phyloP scores from a whole-genome alignment of 208 protist species.

The Leishmania amazonensis region DNA sequence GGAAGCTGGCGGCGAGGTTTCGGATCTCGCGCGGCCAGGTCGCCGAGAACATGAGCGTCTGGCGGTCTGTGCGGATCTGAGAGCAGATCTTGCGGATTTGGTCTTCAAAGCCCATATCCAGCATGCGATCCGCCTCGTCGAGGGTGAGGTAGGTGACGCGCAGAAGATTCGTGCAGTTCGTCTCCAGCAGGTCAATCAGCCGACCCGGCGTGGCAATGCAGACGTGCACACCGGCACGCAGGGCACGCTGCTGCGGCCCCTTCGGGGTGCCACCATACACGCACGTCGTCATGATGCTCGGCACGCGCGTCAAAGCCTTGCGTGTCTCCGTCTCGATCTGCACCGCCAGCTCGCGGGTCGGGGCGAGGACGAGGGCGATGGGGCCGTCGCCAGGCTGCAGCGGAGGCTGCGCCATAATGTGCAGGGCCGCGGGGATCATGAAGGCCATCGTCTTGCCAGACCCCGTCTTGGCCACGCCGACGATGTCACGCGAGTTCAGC shows the following conservation, averaged over 20 bases:
- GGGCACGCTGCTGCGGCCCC: conserved; percentile 68
- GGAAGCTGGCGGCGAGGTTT: conserved; percentile 87
- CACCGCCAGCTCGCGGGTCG: conserved; percentile 91
- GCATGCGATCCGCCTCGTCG: conserved; percentile 98
- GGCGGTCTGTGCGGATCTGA: conserved; percentile 94
- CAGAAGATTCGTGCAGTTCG: conserved; percentile 92
- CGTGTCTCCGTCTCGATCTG: conserved; percentile 91
- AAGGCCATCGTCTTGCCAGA: conserved; percentile 94
- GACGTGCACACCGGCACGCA: conserved; percentile 82
- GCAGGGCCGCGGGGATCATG: conserved; percentile 89
- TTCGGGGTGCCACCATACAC: conserved; percentile 88
- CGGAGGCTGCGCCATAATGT: conserved; percentile 89
- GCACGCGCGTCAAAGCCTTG: conserved; percentile 72
- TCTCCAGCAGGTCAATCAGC: conserved; percentile 96
- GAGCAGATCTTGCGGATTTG: conserved; percentile 97
- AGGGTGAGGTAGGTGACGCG: conserved; percentile 98
- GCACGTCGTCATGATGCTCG: conserved; percentile 69
- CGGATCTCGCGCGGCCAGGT: conserved; percentile 94
- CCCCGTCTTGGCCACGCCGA: conserved; percentile 91
- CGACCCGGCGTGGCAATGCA: conserved; percentile 97
- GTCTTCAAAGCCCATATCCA: conserved; percentile 99
- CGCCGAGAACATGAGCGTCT: conserved; percentile 98
- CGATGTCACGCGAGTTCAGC: conserved; percentile 86
- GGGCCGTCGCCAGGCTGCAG: conserved; percentile 87
- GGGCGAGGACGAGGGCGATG: conserved; percentile 88